Conservation (phyloP, 371 early-diverging fungal species). For the Coemansia sp. region DNA sequence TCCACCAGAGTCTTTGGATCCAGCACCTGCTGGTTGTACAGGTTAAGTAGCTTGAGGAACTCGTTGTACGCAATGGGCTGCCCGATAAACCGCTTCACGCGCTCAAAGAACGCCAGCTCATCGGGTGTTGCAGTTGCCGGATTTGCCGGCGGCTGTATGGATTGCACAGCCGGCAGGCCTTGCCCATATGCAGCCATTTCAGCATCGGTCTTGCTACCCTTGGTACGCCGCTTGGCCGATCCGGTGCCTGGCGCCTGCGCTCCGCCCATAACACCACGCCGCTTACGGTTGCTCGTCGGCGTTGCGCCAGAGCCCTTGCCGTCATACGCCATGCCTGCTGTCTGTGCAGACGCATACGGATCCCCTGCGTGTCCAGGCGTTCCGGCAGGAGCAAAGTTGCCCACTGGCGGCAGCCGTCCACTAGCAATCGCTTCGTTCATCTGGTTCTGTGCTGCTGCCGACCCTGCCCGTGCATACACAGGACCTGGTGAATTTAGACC, state of each 20-base stretch:
- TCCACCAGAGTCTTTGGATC: constrained; percentile 79
- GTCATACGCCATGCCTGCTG: constrained; percentile 21
- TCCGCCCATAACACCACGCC: constrained; percentile 30
- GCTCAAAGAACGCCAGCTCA: constrained; percentile 90
- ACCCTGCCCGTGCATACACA: constrained; percentile 20
- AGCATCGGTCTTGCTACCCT: constrained; percentile 26
- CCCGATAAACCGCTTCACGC: constrained; percentile 79
- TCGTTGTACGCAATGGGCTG: constrained; percentile 90
- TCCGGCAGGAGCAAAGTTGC: constrained; percentile 45
- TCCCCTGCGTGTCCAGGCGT: constrained; percentile 21
- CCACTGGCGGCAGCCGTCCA: constrained; percentile 44
- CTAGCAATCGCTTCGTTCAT: constrained; percentile 21
- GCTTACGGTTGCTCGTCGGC: constrained; percentile 34
- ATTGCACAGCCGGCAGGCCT: constrained; percentile 1
- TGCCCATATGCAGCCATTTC: constrained; percentile 25
- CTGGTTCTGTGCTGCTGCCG: constrained; percentile 13
- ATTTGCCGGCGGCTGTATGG: constrained; percentile 28
- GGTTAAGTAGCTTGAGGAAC: constrained; percentile 94
- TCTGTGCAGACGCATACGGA: constrained; percentile 19
- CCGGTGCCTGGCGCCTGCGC: constrained; percentile 30
- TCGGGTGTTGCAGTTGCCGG: constrained; percentile 57
- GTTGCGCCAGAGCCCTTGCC: constrained; percentile 21
- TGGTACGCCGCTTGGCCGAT: constrained; percentile 44
- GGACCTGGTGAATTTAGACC: constrained; percentile 22
- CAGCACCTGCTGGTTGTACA: constrained; percentile 94